Evolutionary conservation across 176 grass and related monocot genomes (phyloP), one percentile per base, ranked within the genome.

Genomic region (Cenchrus americanus): DNA sequence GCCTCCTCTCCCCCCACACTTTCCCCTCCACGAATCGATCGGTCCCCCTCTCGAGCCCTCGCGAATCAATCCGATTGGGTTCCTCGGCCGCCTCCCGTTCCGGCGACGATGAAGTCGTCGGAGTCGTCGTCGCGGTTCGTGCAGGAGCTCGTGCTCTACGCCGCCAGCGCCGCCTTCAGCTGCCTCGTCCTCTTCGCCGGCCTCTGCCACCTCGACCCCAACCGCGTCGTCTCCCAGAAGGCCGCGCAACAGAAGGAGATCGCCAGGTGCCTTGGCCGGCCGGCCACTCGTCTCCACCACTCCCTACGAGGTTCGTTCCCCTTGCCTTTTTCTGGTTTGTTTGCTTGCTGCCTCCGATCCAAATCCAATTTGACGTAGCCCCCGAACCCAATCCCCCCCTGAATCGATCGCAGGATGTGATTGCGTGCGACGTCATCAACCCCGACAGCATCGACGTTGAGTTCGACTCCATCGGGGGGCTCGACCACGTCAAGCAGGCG

Each of bases 341-440:
- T 30, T 0, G 17, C 21, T 2, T 30, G 12, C 3, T 30, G 19
- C 1, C 42, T 43, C 24, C 22, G 44, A 50, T 80, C 60, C 76
- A 0, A 18, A 30, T 19, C 42, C 34, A 15, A 17, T 23, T 5
- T 19, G 15, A 59, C 55, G 6, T 0, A 54, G 15, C 52, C 54
- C 44, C 10, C 62, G 10, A 30, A 10, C 40, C 60, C 11, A n/a
- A 47, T n/a, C 55, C 21, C 55, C 55, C 19, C 7, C 0, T 3
- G 5, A 12, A 21, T 7, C 0, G 8, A 0, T 59, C 5, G 60
- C 72, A 95, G 96, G 96, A 98, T 76, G 91, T 96, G 61, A 96
- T 98, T 80, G 91, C 91, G 18, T 96, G 96, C 72, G 96, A 99
- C 88, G 93, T 99, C 66, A 99, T 99, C 88, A 96, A 99, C 87